A percentile compares a stretch with the other conserved stretches of the same genome.
Conservation (phyloP, 2,329 filamentous ascomycete genomes). For the Cladosporium sp. region DNA sequence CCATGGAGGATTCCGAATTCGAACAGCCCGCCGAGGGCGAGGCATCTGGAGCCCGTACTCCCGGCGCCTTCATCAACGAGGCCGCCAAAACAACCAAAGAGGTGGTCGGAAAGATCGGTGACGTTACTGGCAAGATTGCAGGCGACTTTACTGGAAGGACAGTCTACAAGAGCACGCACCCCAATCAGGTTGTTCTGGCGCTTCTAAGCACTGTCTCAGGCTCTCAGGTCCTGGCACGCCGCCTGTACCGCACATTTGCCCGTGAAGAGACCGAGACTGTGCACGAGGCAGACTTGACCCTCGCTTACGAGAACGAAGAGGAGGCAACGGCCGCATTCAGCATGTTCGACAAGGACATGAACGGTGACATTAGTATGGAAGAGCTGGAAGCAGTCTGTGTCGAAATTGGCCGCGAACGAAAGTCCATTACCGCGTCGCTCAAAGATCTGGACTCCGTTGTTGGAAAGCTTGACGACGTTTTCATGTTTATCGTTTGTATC, state of each 20-base stretch:
- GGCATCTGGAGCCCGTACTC: conserved; percentile 65
- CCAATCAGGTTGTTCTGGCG: conserved; percentile 77
- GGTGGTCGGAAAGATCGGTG: conserved; percentile 74
- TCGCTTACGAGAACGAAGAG: conserved; percentile 75
- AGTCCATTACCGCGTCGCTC: conserved; percentile 88
- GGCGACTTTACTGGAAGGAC: conserved; percentile 83
- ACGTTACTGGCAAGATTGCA: conserved; percentile 78
- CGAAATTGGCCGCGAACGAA: conserved; percentile 90
- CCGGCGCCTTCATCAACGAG: conserved; percentile 64
- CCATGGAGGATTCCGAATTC: conserved; percentile 71
- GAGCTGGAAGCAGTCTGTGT: conserved; percentile 90
- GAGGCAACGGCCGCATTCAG: conserved; percentile 84
- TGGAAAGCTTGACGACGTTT: conserved; percentile 80
- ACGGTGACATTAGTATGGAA: conserved; percentile 93
- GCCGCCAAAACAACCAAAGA: conserved; percentile 70
- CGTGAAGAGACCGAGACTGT: conserved; percentile 72
- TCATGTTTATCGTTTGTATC: conserved; percentile 78
- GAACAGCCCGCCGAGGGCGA: conserved; percentile 48
- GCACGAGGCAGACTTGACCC: conserved; percentile 69
- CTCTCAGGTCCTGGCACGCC: conserved; percentile 78
- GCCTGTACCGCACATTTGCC: conserved; percentile 82
- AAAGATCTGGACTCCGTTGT: conserved; percentile 95
- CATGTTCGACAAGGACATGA: conserved; percentile 95
- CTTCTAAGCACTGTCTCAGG: conserved; percentile 68
- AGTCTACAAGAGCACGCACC: conserved; percentile 66